Base-by-base conservation (phyloP, 306 rosid genomes). In the Purshia tridentata region DNA sequence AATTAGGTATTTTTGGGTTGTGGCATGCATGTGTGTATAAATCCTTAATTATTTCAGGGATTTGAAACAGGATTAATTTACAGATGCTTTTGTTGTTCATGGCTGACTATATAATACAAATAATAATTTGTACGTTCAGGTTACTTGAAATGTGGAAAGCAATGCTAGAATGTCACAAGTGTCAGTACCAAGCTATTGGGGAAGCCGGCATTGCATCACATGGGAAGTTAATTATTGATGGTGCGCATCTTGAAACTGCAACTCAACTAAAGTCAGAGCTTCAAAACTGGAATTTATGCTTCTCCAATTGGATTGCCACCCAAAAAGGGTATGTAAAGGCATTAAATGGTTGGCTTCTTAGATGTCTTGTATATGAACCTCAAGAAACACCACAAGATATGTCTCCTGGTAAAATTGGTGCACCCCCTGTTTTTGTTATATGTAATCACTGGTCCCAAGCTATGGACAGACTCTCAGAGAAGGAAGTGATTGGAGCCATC, bases 111-210 rank as follows among this genome's bases (percentile, higher is more conserved):
- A 29, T 29, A 29, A 29, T 29, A 29, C 35, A 29, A 29, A 29
- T 29, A 29, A 29, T 29, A 29, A 29, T 3, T 29, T 29, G 35
- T 29, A 29, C 35, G 35, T 29, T 15, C 66, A 94, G 97, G 78
- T 83, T 91, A 53, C 79, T 76, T 0, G 78, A 80, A 60, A 88
- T 94, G 97, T 94, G 97, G 97, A 86, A 82, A 81, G 84, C 70
- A 56, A 91, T 93, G 98, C 76, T 69, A 49, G 90, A 89, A 40
- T 84, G 94, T 80, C 89, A 88, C 86, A 86, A 78, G 72, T 9
- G 77, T 54, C 96, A 89, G 80, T 71, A 55, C 74, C 76, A 80
- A 76, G 75, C 74, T 66, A 47, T 91, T 47, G 80, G 67, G 4
- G 92, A 89, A 69, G 72, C 62, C 22, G 85, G 20, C 72, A 64